Conservation (phyloP, 805 yeast species). For the Hanseniaspora hatyaiensis region DNA sequence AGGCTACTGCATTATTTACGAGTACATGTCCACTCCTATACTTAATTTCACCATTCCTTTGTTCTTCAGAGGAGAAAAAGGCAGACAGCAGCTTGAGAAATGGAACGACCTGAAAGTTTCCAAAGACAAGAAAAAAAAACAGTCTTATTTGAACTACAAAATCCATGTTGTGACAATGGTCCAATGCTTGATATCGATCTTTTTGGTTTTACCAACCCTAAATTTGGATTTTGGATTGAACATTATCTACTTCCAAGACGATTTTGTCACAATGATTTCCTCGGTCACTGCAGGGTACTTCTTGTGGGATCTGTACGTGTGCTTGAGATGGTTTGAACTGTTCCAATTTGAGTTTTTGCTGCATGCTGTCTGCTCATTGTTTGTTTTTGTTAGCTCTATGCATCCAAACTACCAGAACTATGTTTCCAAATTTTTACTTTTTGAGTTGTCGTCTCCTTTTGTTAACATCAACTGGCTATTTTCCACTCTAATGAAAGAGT, state of each 20-base stretch:
- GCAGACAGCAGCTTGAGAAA: constrained; percentile 31
- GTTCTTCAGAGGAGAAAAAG: constrained; percentile 4
- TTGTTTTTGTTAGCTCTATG: constrained; percentile 54
- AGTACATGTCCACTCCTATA: constrained; percentile 35
- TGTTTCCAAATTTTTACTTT: constrained; percentile 70
- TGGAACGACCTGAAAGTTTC: constrained; percentile 38
- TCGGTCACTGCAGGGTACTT: constrained; percentile 77
- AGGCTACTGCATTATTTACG: constrained; percentile 44
- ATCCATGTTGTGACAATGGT: constrained; percentile 83
- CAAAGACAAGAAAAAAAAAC: constrained; percentile 28
- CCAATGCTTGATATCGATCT: constrained; percentile 60
- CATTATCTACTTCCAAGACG: constrained; percentile 56
- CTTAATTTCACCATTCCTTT: neutral
- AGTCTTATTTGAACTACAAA: constrained; percentile 60
- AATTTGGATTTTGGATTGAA: constrained; percentile 40
- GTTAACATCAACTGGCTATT: constrained; percentile 91
- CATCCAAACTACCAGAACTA: constrained; percentile 69
- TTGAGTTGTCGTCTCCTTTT: constrained; percentile 87
- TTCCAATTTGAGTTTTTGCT: constrained; percentile 74
- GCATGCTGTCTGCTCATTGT: constrained; percentile 74
- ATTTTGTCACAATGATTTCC: constrained; percentile 63
- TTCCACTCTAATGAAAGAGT: constrained; percentile 25
- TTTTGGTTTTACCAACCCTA: constrained; percentile 52
- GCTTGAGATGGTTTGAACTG: constrained; percentile 47
- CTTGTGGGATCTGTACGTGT: constrained; percentile 74